Base-by-base conservation (phyloP, 108 stramenopile genomes). In the Parmales sp. region DNA sequence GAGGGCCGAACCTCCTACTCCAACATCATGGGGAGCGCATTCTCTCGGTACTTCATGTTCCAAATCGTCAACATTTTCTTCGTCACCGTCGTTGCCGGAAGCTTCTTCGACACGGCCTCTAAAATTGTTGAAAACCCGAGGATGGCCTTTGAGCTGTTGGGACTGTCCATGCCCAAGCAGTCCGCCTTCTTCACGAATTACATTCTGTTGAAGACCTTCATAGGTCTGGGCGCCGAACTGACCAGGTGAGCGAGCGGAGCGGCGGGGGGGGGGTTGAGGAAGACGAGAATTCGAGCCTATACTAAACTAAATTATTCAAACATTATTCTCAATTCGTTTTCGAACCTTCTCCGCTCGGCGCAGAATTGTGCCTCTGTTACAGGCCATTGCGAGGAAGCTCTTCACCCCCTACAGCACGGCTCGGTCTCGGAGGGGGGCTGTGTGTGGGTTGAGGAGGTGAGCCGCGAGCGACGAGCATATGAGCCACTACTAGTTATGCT, bases 51-150 rank as follows among this genome's bases (percentile, higher is more conserved):
- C 70, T 94, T 94, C 64, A 72, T 83, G 63, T 91, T 89, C 70
- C 93, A 91, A 77, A 88, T 91, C 20, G 26, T 91, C 37, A 91
- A 94, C 73, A 82, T 91, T 6, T 89, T 94, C 76, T 88, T 94
- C 70, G 93, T 91, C 1, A 94, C 89, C 11, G 83, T 89, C 11
- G 88, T 94, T 83, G 90, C 90, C 28, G 89, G 89, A 11, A 82
- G 88, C 9, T 80, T 94, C 8, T 90, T 94, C 70, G 93, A 94
- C 69, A 89, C 89, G 1, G 69, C 90, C 71, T 88, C 90, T 7
- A 76, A 76, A 7, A 87, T 94, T 41, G 75, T 89, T 11, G 89
- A 90, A 28, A 88, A 79, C 50, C 93, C 93, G 0, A 87, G 89
- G 76, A 67, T 80, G 8, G 90, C 85, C 37, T 94, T 94, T 76